Evolutionary conservation across 108 stramenopile genomes (phyloP).

Genomic region (Schizochytrium sp.): DNA sequence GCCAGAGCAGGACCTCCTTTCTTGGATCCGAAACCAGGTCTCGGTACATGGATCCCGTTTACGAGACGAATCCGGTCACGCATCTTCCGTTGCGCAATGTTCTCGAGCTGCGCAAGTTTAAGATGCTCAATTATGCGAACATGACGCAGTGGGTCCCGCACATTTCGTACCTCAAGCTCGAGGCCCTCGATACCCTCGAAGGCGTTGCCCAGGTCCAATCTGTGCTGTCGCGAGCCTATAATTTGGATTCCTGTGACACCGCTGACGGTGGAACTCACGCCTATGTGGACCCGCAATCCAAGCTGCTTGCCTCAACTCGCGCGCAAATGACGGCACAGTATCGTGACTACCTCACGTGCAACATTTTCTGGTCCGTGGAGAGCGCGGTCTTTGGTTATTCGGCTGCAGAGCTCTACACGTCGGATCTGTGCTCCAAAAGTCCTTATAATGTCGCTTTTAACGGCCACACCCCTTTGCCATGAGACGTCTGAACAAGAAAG

Average conservation of each 20-base stretch:
- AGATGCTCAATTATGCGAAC: conserved; percentile 17
- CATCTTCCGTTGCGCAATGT: not conserved
- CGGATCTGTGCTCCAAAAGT: not conserved
- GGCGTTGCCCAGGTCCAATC: not conserved
- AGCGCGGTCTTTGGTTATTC: not conserved
- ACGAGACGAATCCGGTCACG: not conserved
- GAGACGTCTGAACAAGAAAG: not conserved
- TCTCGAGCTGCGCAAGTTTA: not conserved
- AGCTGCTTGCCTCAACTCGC: not conserved
- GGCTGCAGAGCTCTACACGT: not conserved
- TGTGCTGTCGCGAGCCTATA: not conserved
- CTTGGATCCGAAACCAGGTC: not conserved
- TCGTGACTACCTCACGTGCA: not conserved
- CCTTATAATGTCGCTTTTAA: not conserved
- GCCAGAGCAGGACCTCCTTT: not conserved
- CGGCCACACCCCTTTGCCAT: not conserved
- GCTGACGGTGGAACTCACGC: not conserved
- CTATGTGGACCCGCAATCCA: not conserved
- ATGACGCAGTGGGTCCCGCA: conserved; percentile 2
- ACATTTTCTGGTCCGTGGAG: conserved; percentile 5
- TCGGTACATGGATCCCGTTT: not conserved
- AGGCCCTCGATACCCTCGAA: not conserved
- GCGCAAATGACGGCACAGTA: not conserved
- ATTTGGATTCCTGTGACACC: not conserved
- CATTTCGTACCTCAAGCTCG: not conserved